Evolutionary conservation across 1,284 basidiomycete species (phyloP).

Genomic region (Sanguinoderma infundibulare): DNA sequence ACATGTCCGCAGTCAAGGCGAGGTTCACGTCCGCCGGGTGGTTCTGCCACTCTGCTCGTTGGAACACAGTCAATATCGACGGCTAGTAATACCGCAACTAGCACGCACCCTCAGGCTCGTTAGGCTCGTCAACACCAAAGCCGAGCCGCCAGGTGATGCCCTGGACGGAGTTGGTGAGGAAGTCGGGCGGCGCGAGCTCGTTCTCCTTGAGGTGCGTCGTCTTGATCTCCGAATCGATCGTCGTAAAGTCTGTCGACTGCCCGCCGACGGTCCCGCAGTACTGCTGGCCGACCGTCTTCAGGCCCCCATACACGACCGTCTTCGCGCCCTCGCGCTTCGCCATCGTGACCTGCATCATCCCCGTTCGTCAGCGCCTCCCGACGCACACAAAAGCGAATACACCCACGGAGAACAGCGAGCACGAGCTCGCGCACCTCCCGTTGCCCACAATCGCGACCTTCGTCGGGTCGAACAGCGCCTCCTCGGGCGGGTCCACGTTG

Average conservation of each 20-base stretch:
- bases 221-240: conserved; percentile 65
- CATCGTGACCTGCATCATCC: conserved; percentile 55
- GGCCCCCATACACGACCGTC: conserved; percentile 61
- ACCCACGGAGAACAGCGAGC: conserved; percentile 59
- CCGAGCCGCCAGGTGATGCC: conserved; percentile 69
- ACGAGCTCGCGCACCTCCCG: conserved; percentile 58
- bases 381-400: too few species aligned
- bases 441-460: conserved; percentile 63
- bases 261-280: conserved; percentile 69
- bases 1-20: conserved; percentile 53
- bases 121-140: conserved; percentile 55
- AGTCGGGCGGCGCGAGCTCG: conserved; percentile 62
- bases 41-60: conserved; percentile 57
- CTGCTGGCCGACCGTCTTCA: conserved; percentile 51
- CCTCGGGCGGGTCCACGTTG: conserved; percentile 43
- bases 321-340: conserved; percentile 59
- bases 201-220: conserved; percentile 57
- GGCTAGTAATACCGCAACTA: neutral
- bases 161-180: conserved; percentile 56
- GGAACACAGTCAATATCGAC: conserved; percentile 2
- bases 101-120: conserved; percentile 55
- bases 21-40: conserved; percentile 57
- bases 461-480: conserved; percentile 54
- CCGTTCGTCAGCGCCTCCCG: neutral
- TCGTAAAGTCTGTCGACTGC: conserved; percentile 57